These are phyloP conservation scores for Raphanus hybrid DNA, from an alignment of 441 rosid species.

Conservation along the genomic window DNA sequence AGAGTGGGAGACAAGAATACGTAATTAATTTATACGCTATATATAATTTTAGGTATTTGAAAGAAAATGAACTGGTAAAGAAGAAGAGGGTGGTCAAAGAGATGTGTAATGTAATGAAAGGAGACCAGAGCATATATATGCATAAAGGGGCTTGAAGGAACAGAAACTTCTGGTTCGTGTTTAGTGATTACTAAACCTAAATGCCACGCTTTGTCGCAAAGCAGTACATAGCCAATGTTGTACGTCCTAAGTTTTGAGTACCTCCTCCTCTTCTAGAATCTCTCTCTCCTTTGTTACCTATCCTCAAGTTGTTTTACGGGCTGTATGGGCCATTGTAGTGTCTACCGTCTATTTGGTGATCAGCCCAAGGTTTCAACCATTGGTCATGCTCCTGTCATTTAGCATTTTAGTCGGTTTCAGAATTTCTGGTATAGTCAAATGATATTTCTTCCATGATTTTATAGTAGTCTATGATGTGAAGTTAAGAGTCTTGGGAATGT, in stretches of 20 bases:
- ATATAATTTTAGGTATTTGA: background rate
- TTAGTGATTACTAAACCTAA: constrained; percentile 24
- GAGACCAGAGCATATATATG: constrained; percentile 23
- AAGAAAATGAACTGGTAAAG: constrained; percentile 24
- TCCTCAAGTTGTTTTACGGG: constrained; percentile 1
- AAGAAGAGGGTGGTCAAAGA: constrained; percentile 15
- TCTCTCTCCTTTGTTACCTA: background rate
- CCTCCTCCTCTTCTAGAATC: constrained; percentile 42
- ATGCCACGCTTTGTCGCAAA: constrained; percentile 42
- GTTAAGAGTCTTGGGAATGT: background rate
- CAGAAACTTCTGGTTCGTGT: constrained; percentile 27
- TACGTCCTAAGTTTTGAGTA: constrained; percentile 44
- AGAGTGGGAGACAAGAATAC: constrained; percentile 41
- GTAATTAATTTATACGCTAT: constrained; percentile 27
- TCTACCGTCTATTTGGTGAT: background rate
- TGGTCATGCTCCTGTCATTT: background rate
- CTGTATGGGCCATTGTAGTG: constrained; percentile 18
- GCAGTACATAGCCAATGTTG: constrained; percentile 41
- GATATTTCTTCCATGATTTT: constrained; percentile 15
- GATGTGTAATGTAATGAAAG: constrained; percentile 10
- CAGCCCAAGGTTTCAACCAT: background rate
- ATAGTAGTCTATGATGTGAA: constrained; percentile 6
- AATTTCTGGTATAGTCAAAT: constrained; percentile 14
- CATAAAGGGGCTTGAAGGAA: constrained; percentile 19
- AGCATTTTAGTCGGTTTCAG: background rate